Conservation (phyloP, 768 basidiomycete species). For the Leccinellum rugosiceps region DNA sequence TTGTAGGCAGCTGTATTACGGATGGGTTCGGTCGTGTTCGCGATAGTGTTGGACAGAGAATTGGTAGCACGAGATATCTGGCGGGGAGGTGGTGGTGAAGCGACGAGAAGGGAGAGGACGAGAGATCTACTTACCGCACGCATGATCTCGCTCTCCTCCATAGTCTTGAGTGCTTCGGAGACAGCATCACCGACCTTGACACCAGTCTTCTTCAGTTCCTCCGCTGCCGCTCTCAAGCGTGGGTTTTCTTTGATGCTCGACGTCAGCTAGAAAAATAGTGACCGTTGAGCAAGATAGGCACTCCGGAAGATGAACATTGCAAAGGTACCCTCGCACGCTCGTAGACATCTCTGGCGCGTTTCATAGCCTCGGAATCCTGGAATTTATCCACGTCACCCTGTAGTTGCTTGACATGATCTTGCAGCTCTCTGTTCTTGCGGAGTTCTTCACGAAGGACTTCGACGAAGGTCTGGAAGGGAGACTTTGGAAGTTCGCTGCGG, state of each 20-base stretch:
- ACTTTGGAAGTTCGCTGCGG: slow-evolving; percentile 71
- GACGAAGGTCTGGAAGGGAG: slow-evolving; percentile 95
- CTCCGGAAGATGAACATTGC: not conserved
- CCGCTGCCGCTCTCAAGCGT: slow-evolving; percentile 83
- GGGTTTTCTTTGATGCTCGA: slow-evolving; percentile 98
- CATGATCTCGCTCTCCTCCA: slow-evolving; percentile 94
- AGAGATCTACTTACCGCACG: slow-evolving; percentile 58
- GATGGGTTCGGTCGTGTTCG: slow-evolving; percentile 92
- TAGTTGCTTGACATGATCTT: slow-evolving; percentile 95
- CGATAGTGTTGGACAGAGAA: slow-evolving; percentile 82
- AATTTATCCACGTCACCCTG: slow-evolving; percentile 97
- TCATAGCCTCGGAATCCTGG: slow-evolving; percentile 96
- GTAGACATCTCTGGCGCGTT: slow-evolving; percentile 85
- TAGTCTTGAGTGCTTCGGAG: slow-evolving; percentile 82
- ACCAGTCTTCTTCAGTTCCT: slow-evolving; percentile 86
- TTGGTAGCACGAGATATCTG: slow-evolving; percentile 85
- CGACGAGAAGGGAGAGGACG: not conserved
- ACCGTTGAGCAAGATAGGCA: slow-evolving; percentile 2
- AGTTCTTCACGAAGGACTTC: slow-evolving; percentile 92
- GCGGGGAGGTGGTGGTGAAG: not conserved
- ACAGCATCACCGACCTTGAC: slow-evolving; percentile 94
- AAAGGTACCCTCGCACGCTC: slow-evolving; percentile 84
- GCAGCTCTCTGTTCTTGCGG: slow-evolving; percentile 88
- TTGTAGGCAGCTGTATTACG: slow-evolving; percentile 96
- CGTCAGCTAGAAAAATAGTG: slow-evolving; percentile 59